phyloP scores from a whole-genome alignment of 805 yeast species.

The Ogataea trehaloabstinens region DNA sequence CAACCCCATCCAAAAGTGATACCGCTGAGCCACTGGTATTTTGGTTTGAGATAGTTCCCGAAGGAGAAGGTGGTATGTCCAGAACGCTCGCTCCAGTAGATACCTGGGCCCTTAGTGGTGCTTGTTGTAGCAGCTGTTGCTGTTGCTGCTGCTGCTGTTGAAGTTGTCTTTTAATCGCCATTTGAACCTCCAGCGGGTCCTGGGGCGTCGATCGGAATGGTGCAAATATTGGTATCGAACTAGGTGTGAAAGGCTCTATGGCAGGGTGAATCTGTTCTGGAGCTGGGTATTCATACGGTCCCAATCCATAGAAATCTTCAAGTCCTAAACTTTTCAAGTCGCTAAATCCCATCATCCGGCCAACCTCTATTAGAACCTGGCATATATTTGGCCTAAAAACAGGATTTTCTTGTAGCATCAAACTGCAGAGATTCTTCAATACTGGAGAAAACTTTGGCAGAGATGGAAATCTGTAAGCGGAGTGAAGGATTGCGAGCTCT shows the following conservation, averaged over 20 bases:
- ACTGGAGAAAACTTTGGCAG: slow-evolving; percentile 68
- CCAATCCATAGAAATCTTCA: slow-evolving; percentile 33
- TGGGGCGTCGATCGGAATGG: slow-evolving; percentile 36
- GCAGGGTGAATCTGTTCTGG: slow-evolving; percentile 26
- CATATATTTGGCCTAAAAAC: slow-evolving; percentile 79
- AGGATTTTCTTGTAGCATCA: slow-evolving; percentile 83
- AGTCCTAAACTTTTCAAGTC: slow-evolving; percentile 30
- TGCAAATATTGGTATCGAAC: slow-evolving; percentile 29
- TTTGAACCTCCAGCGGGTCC: slow-evolving; percentile 46
- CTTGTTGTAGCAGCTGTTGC: slow-evolving; percentile 37
- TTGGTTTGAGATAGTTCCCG: slow-evolving; percentile 8
- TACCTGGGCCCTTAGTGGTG: slow-evolving; percentile 10
- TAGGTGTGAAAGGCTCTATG: slow-evolving; percentile 30
- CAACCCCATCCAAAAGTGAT: slow-evolving; percentile 39
- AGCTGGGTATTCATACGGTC: slow-evolving; percentile 29
- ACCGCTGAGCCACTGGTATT: slow-evolving; percentile 1
- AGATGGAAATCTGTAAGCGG: slow-evolving; percentile 74
- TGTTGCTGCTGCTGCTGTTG: slow-evolving; percentile 31
- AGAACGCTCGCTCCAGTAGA: slow-evolving; percentile 10
- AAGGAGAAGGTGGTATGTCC: slow-evolving; percentile 23
- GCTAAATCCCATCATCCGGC: slow-evolving; percentile 55
- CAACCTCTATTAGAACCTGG: slow-evolving; percentile 67
- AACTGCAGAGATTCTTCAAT: slow-evolving; percentile 69
- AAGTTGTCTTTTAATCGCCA: slow-evolving; percentile 34
- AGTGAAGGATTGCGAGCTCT: slow-evolving; percentile 82